A percentile compares a stretch with the other conserved stretches of the same genome.
These are phyloP conservation scores for Alternaria postmessia DNA, from an alignment of 2,329 filamentous ascomycete species.

Conservation along the genomic window DNA sequence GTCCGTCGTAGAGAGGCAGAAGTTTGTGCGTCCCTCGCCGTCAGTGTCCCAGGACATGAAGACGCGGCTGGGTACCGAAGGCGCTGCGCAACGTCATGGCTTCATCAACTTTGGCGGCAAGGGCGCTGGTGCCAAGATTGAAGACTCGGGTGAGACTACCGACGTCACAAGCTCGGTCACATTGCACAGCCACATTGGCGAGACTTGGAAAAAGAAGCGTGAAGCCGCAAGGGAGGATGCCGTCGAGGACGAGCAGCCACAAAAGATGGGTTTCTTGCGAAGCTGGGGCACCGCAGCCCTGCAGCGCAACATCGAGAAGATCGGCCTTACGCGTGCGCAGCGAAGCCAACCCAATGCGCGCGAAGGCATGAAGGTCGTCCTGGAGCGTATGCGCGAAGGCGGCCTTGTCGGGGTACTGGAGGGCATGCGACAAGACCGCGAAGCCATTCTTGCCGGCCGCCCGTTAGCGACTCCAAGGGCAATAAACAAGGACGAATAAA, in stretches of 20 bases:
- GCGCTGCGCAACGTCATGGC: slow-evolving; percentile 41
- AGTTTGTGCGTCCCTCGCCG: slow-evolving; percentile 64
- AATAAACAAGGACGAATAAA: slow-evolving; percentile 34
- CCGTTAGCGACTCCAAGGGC: slow-evolving; percentile 23
- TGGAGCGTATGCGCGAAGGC: slow-evolving; percentile 73
- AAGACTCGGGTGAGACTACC: slow-evolving; percentile 58
- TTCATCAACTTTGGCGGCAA: slow-evolving; percentile 40
- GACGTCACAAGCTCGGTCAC: slow-evolving; percentile 78
- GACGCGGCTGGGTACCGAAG: slow-evolving; percentile 42
- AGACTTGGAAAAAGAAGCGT: slow-evolving; percentile 65
- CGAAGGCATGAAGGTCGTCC: slow-evolving; percentile 82
- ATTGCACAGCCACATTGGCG: slow-evolving; percentile 75
- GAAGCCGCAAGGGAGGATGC: slow-evolving; percentile 51
- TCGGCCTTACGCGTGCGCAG: slow-evolving; percentile 78
- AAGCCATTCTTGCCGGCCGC: slow-evolving; percentile 47
- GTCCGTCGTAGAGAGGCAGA: slow-evolving; percentile 78
- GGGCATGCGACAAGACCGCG: slow-evolving; percentile 71
- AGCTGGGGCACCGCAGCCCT: slow-evolving; percentile 75
- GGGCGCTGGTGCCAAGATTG: slow-evolving; percentile 37
- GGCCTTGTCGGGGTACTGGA: slow-evolving; percentile 75
- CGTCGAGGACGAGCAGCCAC: slow-evolving; percentile 56
- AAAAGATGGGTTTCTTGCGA: slow-evolving; percentile 64
- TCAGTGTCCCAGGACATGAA: slow-evolving; percentile 33
- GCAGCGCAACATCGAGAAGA: slow-evolving; percentile 79
- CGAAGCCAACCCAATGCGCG: slow-evolving; percentile 81